phyloP scores from a whole-genome alignment of 306 rosid genomes.

The Vicia sativa region DNA sequence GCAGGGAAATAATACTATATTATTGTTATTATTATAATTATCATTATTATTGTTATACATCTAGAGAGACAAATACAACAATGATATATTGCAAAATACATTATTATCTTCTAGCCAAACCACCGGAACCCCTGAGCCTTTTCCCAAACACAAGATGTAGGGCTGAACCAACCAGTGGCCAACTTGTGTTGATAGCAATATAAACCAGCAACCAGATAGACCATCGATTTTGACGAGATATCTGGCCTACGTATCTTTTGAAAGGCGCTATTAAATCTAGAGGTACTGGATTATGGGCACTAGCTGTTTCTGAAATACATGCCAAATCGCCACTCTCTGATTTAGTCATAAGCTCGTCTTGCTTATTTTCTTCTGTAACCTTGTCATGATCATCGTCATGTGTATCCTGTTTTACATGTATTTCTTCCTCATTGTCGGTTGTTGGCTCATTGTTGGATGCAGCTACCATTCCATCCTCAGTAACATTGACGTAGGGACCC shows the following conservation, averaged over 20 bases:
- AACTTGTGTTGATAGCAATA: constrained; percentile 70
- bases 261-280: constrained; percentile 44
- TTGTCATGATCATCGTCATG: constrained; percentile 37
- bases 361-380: constrained; percentile 35
- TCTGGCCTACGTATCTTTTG: constrained; percentile 56
- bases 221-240: constrained; percentile 58
- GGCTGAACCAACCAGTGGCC: constrained; percentile 90
- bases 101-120: constrained; percentile 53
- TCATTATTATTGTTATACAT: neutral
- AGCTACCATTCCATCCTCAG: constrained; percentile 85
- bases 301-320: constrained; percentile 28
- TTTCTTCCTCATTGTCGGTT: constrained; percentile 44
- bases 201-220: constrained; percentile 79
- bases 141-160: constrained; percentile 54
- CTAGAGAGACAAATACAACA: constrained; percentile 33
- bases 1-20: too few relatives aligned
- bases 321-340: constrained; percentile 35
- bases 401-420: constrained; percentile 36
- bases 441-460: constrained; percentile 60
- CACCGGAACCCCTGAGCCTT: constrained; percentile 59
- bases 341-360: constrained; percentile 39
- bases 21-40: too few relatives aligned
- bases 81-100: constrained; percentile 10
- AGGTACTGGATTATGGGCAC: constrained; percentile 35
- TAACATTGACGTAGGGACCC: constrained; percentile 76